A percentile compares a stretch with the other conserved stretches of the same genome.
Evolutionary conservation across 352 stramenopile genomes (phyloP).

Genomic region (Globisporangium ultimum): DNA sequence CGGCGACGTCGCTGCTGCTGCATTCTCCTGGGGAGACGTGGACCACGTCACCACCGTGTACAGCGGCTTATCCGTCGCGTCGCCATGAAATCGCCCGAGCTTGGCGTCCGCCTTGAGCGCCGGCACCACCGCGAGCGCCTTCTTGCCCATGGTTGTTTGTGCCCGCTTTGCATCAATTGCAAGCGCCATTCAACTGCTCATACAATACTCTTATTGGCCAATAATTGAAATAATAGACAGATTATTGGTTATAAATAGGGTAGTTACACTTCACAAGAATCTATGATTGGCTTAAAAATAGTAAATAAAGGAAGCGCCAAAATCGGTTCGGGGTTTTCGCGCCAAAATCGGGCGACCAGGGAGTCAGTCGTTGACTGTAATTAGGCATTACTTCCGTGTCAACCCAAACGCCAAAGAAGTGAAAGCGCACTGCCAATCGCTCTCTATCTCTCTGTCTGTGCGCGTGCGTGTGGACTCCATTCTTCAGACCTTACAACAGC

Average conservation of each 20-base stretch:
- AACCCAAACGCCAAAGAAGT: not conserved
- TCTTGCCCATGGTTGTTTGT: conserved; percentile 32
- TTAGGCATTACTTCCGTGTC: conserved; percentile 6
- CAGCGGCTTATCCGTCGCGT: conserved; percentile 49
- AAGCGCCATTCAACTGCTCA: not conserved
- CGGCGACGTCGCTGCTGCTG: not conserved
- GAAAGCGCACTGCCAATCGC: not conserved
- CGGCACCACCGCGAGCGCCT: conserved; percentile 48
- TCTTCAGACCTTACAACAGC: no score
- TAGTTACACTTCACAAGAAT: not conserved
- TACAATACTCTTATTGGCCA: conserved; percentile 1
- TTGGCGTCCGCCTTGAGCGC: conserved; percentile 27
- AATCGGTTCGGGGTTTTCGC: conserved; percentile 10
- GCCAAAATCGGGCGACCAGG: conserved; percentile 17
- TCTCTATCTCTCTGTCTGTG: no score
- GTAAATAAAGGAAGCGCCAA: conserved; percentile 6
- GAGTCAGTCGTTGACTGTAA: conserved; percentile 5
- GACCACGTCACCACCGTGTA: conserved; percentile 52
- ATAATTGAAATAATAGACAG: not conserved
- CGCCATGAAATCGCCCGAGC: conserved; percentile 66
- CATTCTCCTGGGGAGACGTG: conserved; percentile 4
- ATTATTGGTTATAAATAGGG: not conserved
- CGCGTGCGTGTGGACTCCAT: not conserved
- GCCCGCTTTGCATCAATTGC: not conserved
- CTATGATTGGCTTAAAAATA: not conserved